Conservation (phyloP, 345 rosid genomes). For the Gossypium rotundifolium region DNA sequence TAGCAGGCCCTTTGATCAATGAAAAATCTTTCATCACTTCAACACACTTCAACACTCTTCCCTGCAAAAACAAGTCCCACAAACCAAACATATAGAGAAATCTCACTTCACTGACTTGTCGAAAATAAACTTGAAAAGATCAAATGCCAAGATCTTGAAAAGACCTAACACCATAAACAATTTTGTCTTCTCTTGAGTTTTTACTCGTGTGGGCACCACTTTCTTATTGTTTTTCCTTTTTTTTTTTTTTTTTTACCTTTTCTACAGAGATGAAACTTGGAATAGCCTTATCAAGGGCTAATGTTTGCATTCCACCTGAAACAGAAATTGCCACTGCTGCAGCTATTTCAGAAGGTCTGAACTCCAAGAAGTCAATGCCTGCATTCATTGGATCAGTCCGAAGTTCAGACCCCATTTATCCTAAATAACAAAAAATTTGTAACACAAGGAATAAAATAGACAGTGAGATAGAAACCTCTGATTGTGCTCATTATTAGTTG, state of each 20-base stretch:
- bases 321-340: constrained; percentile 69
- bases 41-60: constrained; percentile 48
- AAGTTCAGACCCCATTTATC: constrained; percentile 21
- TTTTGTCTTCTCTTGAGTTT: constrained; percentile 7
- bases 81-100: not conserved
- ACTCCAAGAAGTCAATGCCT: constrained; percentile 76
- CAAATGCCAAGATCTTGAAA: constrained; percentile 12
- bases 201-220: constrained; percentile 11
- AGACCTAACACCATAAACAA: not conserved
- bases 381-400: constrained; percentile 34
- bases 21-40: constrained; percentile 40
- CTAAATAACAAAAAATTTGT: constrained; percentile 3
- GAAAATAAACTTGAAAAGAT: not conserved
- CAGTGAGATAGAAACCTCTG: constrained; percentile 35
- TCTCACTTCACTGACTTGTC: constrained; percentile 3
- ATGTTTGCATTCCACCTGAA: constrained; percentile 35
- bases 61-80: constrained; percentile 34
- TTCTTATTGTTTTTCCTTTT: not conserved
- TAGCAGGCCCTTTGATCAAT: constrained; percentile 19
- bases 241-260: constrained; percentile 36
- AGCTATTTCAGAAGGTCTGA: constrained; percentile 67
- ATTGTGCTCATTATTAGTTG: constrained; percentile 45
- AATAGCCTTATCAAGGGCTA: constrained; percentile 34
- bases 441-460: not conserved
- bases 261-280: constrained; percentile 33